Percentiles rank a stretch among this genome's conserved stretches.
Conservation (phyloP, 1,284 basidiomycete genomes). For the Austroboletus olivaceoglutinosus region DNA sequence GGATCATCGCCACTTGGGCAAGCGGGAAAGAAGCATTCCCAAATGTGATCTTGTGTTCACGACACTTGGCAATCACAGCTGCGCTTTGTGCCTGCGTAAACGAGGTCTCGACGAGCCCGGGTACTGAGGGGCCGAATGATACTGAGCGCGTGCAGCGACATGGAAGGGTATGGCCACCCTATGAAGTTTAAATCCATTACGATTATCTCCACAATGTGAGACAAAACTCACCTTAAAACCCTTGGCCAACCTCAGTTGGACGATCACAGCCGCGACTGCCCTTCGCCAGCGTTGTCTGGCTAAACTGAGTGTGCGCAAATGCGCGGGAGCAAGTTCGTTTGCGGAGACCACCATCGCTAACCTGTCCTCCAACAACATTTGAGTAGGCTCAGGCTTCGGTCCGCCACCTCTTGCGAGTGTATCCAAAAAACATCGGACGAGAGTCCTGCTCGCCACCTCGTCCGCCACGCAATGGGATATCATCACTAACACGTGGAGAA, state of each 20-base stretch:
- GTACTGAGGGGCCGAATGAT: too few species aligned
- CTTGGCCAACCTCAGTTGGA: slow-evolving; percentile 31
- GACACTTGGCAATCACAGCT: slow-evolving; percentile 22
- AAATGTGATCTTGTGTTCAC: too few species aligned
- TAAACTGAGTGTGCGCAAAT: slow-evolving; percentile 26
- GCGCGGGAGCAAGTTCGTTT: slow-evolving; percentile 37
- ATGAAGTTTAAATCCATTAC: not conserved
- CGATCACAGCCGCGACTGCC: slow-evolving; percentile 46
- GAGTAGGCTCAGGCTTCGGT: slow-evolving; percentile 8
- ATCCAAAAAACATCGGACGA: slow-evolving; percentile 41
- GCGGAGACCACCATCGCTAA: slow-evolving; percentile 41
- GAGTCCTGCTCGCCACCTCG: slow-evolving; percentile 5
- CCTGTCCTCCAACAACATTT: slow-evolving; percentile 36
- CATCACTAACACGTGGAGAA: slow-evolving; percentile 20
- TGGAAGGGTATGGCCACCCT: slow-evolving; percentile 61
- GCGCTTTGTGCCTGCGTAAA: slow-evolving; percentile 31
- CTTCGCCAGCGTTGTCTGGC: slow-evolving; percentile 47
- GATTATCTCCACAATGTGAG: not conserved
- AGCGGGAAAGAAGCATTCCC: too few species aligned
- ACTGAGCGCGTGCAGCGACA: slow-evolving; percentile 36
- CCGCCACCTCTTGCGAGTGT: slow-evolving; percentile 39
- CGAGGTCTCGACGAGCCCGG: slow-evolving; percentile 22
- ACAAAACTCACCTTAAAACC: not conserved
- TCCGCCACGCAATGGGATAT: slow-evolving; percentile 21
- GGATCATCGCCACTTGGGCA: too few species aligned